Evolutionary conservation across 1,284 basidiomycete species (phyloP), one percentile per base, ranked within the genome.

Genomic region (Ustilago loliicola): DNA sequence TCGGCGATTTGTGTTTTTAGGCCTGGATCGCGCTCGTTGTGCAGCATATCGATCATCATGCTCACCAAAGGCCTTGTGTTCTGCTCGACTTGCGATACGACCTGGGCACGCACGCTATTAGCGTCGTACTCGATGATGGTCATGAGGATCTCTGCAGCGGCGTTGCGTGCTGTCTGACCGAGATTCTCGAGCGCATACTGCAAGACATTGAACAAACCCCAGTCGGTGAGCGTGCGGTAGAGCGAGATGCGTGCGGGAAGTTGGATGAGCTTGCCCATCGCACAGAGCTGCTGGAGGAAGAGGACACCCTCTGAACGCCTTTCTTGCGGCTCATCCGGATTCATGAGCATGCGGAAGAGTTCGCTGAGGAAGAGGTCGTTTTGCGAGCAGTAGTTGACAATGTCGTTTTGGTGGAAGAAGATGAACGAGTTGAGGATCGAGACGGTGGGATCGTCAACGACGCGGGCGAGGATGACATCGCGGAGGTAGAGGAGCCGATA

Each of bases 391-490:
- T 96, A 92, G 61, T 90, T 91, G 85, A 98, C 94, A 84, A 99
- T 98, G 87, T 99, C 96, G 83, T 96, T 95, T 87, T 99, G 96
- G 88, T 98, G 97, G 90, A 96, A 99, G 86, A 98, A 96, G 86
- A 99, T 94, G 87, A 94, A 94, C 19, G 94, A 95, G 87, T 95
- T 98, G 82, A 99, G 91, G 81, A 98, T 94, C 81, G 95, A 95
- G 89, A 98, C 97, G 0, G 95, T 98, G 1, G 94, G 93, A 86
- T 99, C 96, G 84, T 99, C 96, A 52, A 98, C 90, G 2, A 93
- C 91, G 8, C 96, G 91, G 0, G 95, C 95, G 36, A 99, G 92
- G 40, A 99, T 94, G 67, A 99, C 96, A 85, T 99, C 96, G 87
- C 98, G 98, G 77, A 99, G 92, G 87, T 96, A 99, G 82, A 95